Conservation (phyloP, 108 stramenopile genomes). For the Stephanodiscus triporus region DNA sequence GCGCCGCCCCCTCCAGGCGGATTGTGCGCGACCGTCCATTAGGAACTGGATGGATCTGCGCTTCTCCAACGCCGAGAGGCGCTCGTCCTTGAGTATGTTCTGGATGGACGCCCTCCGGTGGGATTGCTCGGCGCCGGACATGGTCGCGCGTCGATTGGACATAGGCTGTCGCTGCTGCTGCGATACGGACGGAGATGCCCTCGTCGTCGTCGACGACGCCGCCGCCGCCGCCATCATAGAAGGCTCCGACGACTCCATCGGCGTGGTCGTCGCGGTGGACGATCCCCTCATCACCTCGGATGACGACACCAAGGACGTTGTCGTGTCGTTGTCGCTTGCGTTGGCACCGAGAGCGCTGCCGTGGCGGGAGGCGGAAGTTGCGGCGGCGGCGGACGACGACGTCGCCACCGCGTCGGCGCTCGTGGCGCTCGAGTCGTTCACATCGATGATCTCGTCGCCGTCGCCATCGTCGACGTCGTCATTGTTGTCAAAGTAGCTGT, state of each 20-base stretch:
- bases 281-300: neutral
- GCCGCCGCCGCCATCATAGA: neutral
- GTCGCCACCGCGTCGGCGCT: too few relatives aligned
- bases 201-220: too few relatives aligned
- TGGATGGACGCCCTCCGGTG: slow-evolving; percentile 77
- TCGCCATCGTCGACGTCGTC: too few relatives aligned
- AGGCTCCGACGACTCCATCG: neutral
- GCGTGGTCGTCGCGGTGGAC: neutral
- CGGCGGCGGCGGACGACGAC: too few relatives aligned
- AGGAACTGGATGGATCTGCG: slow-evolving; percentile 75
- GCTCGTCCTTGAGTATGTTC: slow-evolving; percentile 63
- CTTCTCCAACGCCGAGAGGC: slow-evolving; percentile 59
- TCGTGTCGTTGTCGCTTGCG: neutral
- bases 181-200: too few relatives aligned
- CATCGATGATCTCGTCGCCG: too few relatives aligned
- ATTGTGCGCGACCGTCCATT: slow-evolving; percentile 76
- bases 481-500: too few relatives aligned
- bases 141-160: slow-evolving; percentile 8
- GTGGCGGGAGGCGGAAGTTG: too few relatives aligned
- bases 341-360: neutral
- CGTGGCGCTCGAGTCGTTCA: too few relatives aligned
- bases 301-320: neutral
- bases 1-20: slow-evolving; percentile 3
- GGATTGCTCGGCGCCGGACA: slow-evolving; percentile 34
- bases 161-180: slow-evolving; percentile 1